phyloP scores from a whole-genome alignment of 768 basidiomycete species.

The Paxillus involutus region DNA sequence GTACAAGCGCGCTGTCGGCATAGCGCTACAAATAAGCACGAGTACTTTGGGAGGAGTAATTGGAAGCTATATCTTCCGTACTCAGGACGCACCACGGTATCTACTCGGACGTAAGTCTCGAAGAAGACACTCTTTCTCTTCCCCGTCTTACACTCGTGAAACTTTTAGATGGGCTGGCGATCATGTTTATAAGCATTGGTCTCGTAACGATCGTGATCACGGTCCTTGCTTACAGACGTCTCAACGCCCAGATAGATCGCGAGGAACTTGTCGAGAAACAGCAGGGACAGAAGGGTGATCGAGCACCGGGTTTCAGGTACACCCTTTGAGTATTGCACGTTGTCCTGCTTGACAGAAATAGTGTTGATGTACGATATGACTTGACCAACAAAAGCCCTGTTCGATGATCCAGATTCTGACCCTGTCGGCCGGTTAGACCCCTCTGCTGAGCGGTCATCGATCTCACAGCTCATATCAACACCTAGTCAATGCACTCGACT shows the following conservation, averaged over 20 bases:
- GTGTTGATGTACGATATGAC: too few relatives aligned
- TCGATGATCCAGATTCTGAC: too few relatives aligned
- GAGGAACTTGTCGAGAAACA: neutral
- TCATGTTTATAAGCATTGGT: slow-evolving; percentile 67
- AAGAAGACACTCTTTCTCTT: neutral
- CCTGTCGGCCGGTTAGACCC: too few relatives aligned
- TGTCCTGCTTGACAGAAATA: too few relatives aligned
- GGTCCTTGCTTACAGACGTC: slow-evolving; percentile 48
- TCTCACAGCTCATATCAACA: too few relatives aligned
- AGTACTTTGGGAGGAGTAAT: slow-evolving; percentile 69
- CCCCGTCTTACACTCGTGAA: neutral
- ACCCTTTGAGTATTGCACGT: slow-evolving; percentile 28
- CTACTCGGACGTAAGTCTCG: slow-evolving; percentile 56
- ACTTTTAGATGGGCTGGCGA: slow-evolving; percentile 50
- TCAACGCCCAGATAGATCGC: slow-evolving; percentile 53
- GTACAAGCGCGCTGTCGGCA: slow-evolving; percentile 67
- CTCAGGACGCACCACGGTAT: slow-evolving; percentile 59
- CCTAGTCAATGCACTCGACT: too few relatives aligned
- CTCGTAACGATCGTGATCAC: slow-evolving; percentile 47
- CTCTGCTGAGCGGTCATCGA: too few relatives aligned
- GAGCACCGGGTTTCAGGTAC: slow-evolving; percentile 54
- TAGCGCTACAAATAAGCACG: slow-evolving; percentile 52
- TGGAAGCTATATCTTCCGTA: slow-evolving; percentile 60
- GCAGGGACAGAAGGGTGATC: neutral
- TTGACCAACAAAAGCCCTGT: too few relatives aligned